Evolutionary conservation across 148 eudicot species (phyloP), one percentile per base, ranked within the genome.

Genomic region (Dysphania ambrosioides): DNA sequence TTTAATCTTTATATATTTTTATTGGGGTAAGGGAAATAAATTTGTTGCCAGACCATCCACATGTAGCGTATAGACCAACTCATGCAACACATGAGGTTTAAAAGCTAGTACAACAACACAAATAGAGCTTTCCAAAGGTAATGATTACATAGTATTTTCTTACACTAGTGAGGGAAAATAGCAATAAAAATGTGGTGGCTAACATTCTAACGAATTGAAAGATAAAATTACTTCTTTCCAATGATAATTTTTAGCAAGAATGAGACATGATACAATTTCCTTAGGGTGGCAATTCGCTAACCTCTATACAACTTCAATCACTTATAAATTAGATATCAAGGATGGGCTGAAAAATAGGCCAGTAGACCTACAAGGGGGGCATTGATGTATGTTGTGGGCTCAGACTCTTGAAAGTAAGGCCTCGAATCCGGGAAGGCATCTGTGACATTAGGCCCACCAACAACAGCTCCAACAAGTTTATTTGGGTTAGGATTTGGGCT

Each of bases 361-460:
- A 96, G 77, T n/a, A 96, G 81, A 83, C 99, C 99, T 84, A 96
- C 97, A 5, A 96, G 71, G 21, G 99, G 99, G 2, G 99, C 99
- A 70, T 96, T 96, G 7, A 92, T 88, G 58, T 96, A 96, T 3
- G 99, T 96, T 4, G 99, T 91, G 83, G 99, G 99, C 86, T 92
- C 97, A 0, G 99, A 85, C 68, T 96, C 93, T 72, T 90, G 91
- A 66, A 89, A 90, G 75, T 66, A 87, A 1, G 97, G 91, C 90
- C 99, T 90, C 0, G 97, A 89, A 79, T 96, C 99, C 0, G 97
- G 94, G 49, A 92, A 92, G 0, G 90, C 82, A 71, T 96, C 99
- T 0, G 93, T 29, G 66, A 79, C 87, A 71, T 96, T 86, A 4
- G 99, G 99, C 77, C 99, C 97, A 56, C 99, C 99, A 59, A 96